Percentiles rank a stretch among this genome's conserved stretches.
Conservation (phyloP, 257 asterid species). For the Verbascum thapsus region DNA sequence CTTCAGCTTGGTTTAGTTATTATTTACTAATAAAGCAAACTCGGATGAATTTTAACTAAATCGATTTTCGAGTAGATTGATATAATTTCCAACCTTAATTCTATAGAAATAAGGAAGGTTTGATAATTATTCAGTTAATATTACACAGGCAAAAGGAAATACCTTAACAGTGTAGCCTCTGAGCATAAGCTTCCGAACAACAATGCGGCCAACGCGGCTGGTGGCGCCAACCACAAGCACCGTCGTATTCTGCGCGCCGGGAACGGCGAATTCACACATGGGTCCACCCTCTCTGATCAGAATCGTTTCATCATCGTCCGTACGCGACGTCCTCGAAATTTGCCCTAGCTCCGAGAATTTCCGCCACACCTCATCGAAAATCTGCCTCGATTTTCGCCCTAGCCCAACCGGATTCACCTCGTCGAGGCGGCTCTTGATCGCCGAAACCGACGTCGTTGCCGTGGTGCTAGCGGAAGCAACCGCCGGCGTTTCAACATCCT, state of each 20-base stretch:
- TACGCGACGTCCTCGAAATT: slow-evolving; percentile 74
- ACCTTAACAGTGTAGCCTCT: slow-evolving; percentile 97
- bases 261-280: slow-evolving; percentile 89
- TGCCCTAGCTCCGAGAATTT: slow-evolving; percentile 95
- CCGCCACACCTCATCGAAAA: slow-evolving; percentile 95
- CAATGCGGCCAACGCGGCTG: slow-evolving; percentile 95
- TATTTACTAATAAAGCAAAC: too few relatives aligned
- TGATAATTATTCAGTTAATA: neutral
- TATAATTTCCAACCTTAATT: too few relatives aligned
- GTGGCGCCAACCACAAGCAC: slow-evolving; percentile 97
- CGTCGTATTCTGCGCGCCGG: slow-evolving; percentile 96
- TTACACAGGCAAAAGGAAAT: neutral
- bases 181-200: slow-evolving; percentile 92
- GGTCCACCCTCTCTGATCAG: slow-evolving; percentile 85
- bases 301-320: slow-evolving; percentile 65
- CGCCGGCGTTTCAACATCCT: slow-evolving; percentile 22
- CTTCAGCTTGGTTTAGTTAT: too few relatives aligned
- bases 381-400: slow-evolving; percentile 85
- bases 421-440: slow-evolving; percentile 65
- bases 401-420: slow-evolving; percentile 95
- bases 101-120: too few relatives aligned
- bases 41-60: too few relatives aligned
- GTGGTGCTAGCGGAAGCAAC: slow-evolving; percentile 27
- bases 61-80: too few relatives aligned
- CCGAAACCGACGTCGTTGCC: slow-evolving; percentile 43